phyloP scores from a whole-genome alignment of 2,329 filamentous ascomycete genomes.

The Alternaria solani region DNA sequence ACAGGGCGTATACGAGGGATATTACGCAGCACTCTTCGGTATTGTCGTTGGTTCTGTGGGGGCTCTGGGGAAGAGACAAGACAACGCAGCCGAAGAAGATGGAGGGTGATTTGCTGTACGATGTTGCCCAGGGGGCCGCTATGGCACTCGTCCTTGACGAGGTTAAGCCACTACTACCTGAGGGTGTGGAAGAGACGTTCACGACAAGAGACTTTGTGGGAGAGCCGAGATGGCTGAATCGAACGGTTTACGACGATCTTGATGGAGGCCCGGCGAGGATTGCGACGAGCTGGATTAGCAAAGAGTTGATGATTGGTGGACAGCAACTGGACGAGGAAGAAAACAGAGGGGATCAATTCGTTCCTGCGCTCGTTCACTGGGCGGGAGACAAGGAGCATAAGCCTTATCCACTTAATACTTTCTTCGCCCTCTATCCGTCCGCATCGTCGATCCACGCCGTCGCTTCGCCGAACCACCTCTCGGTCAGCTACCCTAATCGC shows the following conservation, averaged over 20 bases:
- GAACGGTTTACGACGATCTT: conserved; percentile 42
- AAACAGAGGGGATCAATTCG: conserved; percentile 39
- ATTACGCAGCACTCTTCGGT: conserved; percentile 53
- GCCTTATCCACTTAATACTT: conserved; percentile 23
- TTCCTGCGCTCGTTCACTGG: conserved; percentile 59
- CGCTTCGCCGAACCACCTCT: conserved; percentile 41
- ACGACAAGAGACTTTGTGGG: not conserved
- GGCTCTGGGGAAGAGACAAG: conserved; percentile 52
- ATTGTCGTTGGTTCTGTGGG: conserved; percentile 56
- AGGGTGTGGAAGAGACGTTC: not conserved
- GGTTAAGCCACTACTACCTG: not conserved
- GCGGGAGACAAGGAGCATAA: conserved; percentile 52
- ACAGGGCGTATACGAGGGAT: conserved; percentile 53
- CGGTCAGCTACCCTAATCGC: conserved; percentile 29
- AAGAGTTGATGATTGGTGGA: conserved; percentile 55
- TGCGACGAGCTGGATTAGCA: conserved; percentile 54
- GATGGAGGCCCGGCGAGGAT: conserved; percentile 39
- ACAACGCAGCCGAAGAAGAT: conserved; percentile 51
- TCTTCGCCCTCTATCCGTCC: conserved; percentile 44
- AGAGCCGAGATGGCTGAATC: not conserved
- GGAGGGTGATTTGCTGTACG: conserved; percentile 54
- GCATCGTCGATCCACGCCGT: conserved; percentile 55
- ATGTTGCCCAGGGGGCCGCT: conserved; percentile 53
- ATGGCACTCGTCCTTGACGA: conserved; percentile 42
- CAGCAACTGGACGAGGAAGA: conserved; percentile 15